Conservation (phyloP, 495 filamentous ascomycete genomes). For the Viridothelium virens region DNA sequence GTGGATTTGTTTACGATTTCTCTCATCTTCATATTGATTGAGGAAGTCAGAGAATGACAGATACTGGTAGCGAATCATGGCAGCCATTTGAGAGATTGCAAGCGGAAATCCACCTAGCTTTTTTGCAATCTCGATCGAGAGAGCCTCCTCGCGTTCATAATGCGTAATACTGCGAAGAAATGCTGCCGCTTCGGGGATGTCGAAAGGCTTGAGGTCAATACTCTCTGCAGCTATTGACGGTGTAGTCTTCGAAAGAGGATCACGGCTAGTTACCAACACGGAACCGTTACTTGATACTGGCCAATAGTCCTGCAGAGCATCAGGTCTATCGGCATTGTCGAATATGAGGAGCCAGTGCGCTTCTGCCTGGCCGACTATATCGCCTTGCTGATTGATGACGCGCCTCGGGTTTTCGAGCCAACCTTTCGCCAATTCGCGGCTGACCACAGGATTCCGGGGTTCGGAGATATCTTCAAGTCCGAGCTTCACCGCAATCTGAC, state of each 20-base stretch:
- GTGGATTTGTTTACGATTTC: neutral
- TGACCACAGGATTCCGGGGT: conserved; percentile 8
- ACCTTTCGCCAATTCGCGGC: conserved; percentile 12
- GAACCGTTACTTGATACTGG: neutral
- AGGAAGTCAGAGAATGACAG: conserved; percentile 11
- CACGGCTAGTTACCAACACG: neutral
- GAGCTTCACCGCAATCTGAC: conserved; percentile 3
- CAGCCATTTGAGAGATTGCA: conserved; percentile 41
- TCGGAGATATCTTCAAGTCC: conserved; percentile 8
- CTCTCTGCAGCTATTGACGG: neutral
- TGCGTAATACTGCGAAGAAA: neutral
- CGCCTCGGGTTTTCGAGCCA: conserved; percentile 14
- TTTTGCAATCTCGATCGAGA: conserved; percentile 13
- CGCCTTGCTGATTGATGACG: neutral
- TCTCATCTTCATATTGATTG: conserved; percentile 21
- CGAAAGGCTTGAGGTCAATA: neutral
- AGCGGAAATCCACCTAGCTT: conserved; percentile 37
- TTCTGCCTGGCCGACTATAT: conserved; percentile 12
- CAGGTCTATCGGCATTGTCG: neutral
- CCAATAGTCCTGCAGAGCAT: neutral
- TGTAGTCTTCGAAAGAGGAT: neutral
- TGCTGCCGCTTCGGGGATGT: neutral
- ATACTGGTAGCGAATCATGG: conserved; percentile 24
- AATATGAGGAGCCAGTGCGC: neutral
- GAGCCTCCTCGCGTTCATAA: conserved; percentile 14